phyloP scores from a whole-genome alignment of 257 asterid species.

The Apocynum venetum region DNA sequence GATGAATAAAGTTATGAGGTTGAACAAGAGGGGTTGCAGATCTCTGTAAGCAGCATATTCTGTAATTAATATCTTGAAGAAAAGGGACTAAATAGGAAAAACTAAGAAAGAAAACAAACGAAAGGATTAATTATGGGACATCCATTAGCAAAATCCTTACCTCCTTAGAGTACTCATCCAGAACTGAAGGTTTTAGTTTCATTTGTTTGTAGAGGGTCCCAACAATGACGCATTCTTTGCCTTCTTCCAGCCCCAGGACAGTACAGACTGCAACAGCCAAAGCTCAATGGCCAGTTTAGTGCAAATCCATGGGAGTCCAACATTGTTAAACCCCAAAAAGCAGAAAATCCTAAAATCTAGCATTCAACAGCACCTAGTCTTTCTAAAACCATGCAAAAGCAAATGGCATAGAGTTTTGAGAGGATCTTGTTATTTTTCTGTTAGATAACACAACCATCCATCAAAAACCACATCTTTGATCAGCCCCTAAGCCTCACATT shows the following conservation, averaged over 20 bases:
- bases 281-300: background rate
- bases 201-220: conserved; percentile 92
- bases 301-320: background rate
- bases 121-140: conserved; percentile 4
- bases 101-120: background rate
- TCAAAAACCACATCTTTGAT: too few species aligned
- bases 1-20: conserved; percentile 68
- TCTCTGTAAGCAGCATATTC: conserved; percentile 49
- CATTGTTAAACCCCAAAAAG: background rate
- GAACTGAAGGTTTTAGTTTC: conserved; percentile 88
- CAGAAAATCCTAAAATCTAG: background rate
- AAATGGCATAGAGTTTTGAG: background rate
- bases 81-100: background rate
- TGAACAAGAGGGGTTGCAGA: conserved; percentile 61
- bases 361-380: background rate
- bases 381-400: background rate
- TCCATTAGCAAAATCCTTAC: conserved; percentile 32
- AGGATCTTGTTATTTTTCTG: too few species aligned
- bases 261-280: conserved; percentile 66
- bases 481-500: too few species aligned
- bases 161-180: conserved; percentile 96
- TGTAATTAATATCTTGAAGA: conserved; percentile 7
- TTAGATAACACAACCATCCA: too few species aligned
- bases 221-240: conserved; percentile 75
- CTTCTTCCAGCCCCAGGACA: conserved; percentile 79